Base-by-base conservation (phyloP, 305 asterid species). In the Solanum aculeatissimum region DNA sequence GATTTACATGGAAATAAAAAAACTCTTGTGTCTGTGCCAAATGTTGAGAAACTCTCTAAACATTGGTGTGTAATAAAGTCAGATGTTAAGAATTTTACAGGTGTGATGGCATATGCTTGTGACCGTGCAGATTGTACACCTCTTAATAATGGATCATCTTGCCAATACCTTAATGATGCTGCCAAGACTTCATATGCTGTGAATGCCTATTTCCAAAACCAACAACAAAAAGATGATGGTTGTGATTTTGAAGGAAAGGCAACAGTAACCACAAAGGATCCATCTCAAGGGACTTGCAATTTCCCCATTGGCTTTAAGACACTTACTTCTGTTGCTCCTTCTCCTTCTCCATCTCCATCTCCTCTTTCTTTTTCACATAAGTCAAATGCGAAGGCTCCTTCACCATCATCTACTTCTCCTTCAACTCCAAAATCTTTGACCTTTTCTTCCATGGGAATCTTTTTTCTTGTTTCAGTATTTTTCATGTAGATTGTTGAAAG, bases 91-190 rank as follows among this genome's bases (percentile, higher is more conserved):
- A 79, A 77, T 14, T 45, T 60, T 45, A 74, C 69, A 0, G 55
- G 25, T 9, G 10, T 88, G 5, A 49, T 45, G 29, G 5, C 21
- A 6, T 88, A 80, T 38, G 90, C 88, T 15, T 88, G 90, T 29
- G 81, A 85, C 47, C 78, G 88, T 38, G 83, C 83, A 8, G 90
- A 88, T 29, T 88, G 90, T 78, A 83, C 87, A 6, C 83, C 88
- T 6, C 6, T 63, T 2, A 15, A 11, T 12, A 47, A 63, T 47
- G 88, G 79, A 19, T 83, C 87, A 18, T 83, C 90, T 14, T 88
- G 90, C 81, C 47, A 42, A 23, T 10, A 6, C 45, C 27, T 88
- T n/a, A 62, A 18, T 49, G 81, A 27, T 0, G 27, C 35, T 29
- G 85, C 18, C 21, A 80, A 83, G 29, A 85, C 79, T 8, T 85